A percentile compares a stretch with the other conserved stretches of the same genome.
Evolutionary conservation across 148 eudicot species (phyloP).

Genomic region (Diospyros lotus): DNA sequence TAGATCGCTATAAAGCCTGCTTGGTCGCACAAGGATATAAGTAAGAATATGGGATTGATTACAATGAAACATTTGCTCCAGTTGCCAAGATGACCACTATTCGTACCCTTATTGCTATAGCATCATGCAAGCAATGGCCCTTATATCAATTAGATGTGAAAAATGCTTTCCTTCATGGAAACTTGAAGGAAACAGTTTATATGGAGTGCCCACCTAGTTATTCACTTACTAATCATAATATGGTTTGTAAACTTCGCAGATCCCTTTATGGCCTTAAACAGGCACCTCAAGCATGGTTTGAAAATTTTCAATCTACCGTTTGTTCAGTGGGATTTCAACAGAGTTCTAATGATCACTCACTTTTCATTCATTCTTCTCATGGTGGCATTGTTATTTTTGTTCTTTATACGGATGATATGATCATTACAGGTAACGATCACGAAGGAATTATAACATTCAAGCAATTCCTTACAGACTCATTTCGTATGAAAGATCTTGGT

Average conservation of each 20-base stretch:
- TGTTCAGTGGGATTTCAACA: background rate
- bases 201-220: background rate
- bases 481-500: no score
- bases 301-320: background rate
- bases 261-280: background rate
- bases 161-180: background rate
- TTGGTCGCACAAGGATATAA: no score
- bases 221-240: background rate
- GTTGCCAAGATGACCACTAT: conserved; percentile 5
- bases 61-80: background rate
- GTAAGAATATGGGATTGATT: conserved; percentile 3
- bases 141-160: background rate
- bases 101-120: background rate
- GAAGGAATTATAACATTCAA: background rate
- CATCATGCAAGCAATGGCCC: background rate
- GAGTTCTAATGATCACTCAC: background rate
- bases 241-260: background rate
- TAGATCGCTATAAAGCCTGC: background rate
- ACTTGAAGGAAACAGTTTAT: background rate
- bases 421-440: background rate
- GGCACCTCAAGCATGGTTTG: background rate
- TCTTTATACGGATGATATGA: background rate
- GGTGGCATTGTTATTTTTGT: background rate
- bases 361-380: background rate
- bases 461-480: background rate